Base-by-base conservation (phyloP, 805 yeast species). In the Komagataella ulmi region DNA sequence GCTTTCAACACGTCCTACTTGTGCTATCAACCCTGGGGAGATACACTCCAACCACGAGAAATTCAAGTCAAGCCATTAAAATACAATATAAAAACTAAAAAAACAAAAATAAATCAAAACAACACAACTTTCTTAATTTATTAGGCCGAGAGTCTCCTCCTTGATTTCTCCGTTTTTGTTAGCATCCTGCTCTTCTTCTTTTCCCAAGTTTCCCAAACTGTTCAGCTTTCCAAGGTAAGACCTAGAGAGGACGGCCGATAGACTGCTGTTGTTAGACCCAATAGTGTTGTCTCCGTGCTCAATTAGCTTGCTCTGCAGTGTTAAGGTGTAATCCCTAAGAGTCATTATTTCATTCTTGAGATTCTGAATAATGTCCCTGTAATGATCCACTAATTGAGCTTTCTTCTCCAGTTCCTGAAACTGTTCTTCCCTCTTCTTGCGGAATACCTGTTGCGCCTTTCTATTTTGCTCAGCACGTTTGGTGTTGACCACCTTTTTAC, bases 381-480 rank as follows among this genome's bases (percentile, higher is more conserved):
- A 70, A n/a, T 69, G 71, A 55, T 79, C 79, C 53, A 79, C 80
- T 58, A 81, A 82, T 48, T 74, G 71, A 8, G 86, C 85, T 61
- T 82, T 81, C 44, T 71, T 65, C 67, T 90, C 96, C 53, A 90
- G 72, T 49, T 88, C 91, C 65, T 81, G 84, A 57, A 90, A 80
- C 60, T 88, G 83, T 53, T 79, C 76, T 60, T 89, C 96, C 62
- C 86, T 83, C 54, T 97, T 76, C 62, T 81, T 82, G 62, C 97
- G 77, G 68, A 89, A 90, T 7, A 96, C 96, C 58, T 87, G 79
- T 68, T 90, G 97, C 3, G 97, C 97, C 54, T 80, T 82, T 61
- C 97, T 74, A 70, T 90, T 90, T 67, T 90, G 97, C 7, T 84
- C 89, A 1, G 97, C 97, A 56, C 97, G 79, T 65, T 87, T 88